phyloP scores from a whole-genome alignment of 2,329 filamentous ascomycete genomes.

The Bimuria novae-zelandiae region DNA sequence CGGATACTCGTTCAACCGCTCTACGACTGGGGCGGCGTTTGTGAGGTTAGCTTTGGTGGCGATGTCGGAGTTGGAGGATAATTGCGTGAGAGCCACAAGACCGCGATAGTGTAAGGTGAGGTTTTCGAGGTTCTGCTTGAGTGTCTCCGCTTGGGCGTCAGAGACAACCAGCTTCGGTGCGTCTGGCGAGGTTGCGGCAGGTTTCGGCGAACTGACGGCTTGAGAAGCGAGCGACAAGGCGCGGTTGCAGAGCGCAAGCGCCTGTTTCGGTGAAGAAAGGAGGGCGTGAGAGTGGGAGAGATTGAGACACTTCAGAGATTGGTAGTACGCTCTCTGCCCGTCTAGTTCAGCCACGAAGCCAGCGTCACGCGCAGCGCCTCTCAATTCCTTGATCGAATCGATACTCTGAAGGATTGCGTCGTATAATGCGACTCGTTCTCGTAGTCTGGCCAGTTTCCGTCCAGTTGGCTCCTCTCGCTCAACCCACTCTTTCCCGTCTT shows the following conservation, averaged over 20 bases:
- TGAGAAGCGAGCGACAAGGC: conserved; percentile 66
- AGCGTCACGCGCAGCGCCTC: conserved; percentile 84
- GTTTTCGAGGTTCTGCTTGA: conserved; percentile 67
- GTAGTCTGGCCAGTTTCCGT: conserved; percentile 76
- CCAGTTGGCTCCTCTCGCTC: conserved; percentile 69
- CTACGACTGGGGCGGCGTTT: conserved; percentile 66
- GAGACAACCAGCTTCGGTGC: conserved; percentile 73
- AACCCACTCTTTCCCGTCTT: conserved; percentile 52
- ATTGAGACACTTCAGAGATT: conserved; percentile 83
- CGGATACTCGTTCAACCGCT: conserved; percentile 77
- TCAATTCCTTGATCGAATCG: conserved; percentile 85
- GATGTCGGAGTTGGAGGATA: conserved; percentile 56
- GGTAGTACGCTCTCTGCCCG: conserved; percentile 80
- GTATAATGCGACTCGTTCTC: conserved; percentile 87
- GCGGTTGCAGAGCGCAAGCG: conserved; percentile 81
- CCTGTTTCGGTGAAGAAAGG: conserved; percentile 72
- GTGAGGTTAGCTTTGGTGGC: conserved; percentile 52
- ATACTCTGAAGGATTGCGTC: conserved; percentile 90
- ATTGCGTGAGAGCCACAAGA: conserved; percentile 78
- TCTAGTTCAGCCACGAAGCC: conserved; percentile 77
- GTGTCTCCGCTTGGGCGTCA: conserved; percentile 59
- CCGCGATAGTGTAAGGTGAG: conserved; percentile 82
- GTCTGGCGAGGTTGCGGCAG: conserved; percentile 38
- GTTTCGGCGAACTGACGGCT: conserved; percentile 50
- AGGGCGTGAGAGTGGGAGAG: conserved; percentile 84